Evolutionary conservation across 2,329 filamentous ascomycete species (phyloP), one percentile per base, ranked within the genome.

Genomic region (Orbilia blumenaviensis): DNA sequence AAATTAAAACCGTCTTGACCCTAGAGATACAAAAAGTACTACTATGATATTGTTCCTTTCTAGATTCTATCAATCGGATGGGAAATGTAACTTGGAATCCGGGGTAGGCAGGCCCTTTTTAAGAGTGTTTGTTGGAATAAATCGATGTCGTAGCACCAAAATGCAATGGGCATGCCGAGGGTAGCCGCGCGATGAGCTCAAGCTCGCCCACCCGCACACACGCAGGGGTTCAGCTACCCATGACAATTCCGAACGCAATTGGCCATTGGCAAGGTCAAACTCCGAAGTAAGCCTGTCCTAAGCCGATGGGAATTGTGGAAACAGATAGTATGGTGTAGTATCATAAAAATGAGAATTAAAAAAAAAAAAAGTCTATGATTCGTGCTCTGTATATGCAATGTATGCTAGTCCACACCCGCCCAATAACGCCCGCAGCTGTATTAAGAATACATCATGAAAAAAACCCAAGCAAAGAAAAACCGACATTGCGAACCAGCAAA

Each of bases 111-210:
- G 29, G 18, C 36, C 3, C 52, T 34, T 71, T 71, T 71, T 63
- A 69, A 61, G 29, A 44, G 46, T 10, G n/a, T 18, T 42, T 8
- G 16, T 25, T 56, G 46, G 46, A 56, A 38, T 34, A 12, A 29
- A n/a, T n/a, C n/a, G n/a, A 12, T 9, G 14, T 34, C 14, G 32
- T 41, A n/a, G 38, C 38, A 41, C 38, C n/a, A n/a, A n/a, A 12
- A 29, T 54, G 23, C 46, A 9, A 50, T 38, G 27, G 32, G 21
- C 60, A 44, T 73, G 68, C 68, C 68, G 68, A 63, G 58, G 60
- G 68, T 73, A 73, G 68, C 68, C 68, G 68, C 68, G 68, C 29
- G 52, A 56, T 56, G 52, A 56, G 52, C 52, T 56, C 52, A 38
- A 56, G 29, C 52, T 56, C 8, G 3, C 27, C 44, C 25, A 34